These are phyloP conservation scores for Penicillium sclerotigenum DNA, from an alignment of 2,329 filamentous ascomycete species.

Conservation along the genomic window DNA sequence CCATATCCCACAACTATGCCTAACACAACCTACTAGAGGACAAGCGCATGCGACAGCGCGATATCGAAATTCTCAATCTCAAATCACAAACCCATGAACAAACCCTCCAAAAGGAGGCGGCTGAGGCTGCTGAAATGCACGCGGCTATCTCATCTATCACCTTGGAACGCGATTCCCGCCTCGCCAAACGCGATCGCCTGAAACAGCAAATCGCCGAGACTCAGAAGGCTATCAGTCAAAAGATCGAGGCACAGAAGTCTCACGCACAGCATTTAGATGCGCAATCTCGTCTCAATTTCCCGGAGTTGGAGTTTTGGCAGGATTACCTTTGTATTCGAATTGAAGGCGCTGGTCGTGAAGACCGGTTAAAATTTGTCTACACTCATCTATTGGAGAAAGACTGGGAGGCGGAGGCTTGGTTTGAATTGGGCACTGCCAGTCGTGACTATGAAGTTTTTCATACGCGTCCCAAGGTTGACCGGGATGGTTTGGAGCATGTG, in stretches of 20 bases:
- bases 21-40: slow-evolving; percentile 61
- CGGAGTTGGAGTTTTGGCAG: slow-evolving; percentile 95
- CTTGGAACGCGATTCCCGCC: slow-evolving; percentile 54
- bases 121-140: slow-evolving; percentile 63
- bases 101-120: slow-evolving; percentile 56
- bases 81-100: slow-evolving; percentile 56
- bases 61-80: slow-evolving; percentile 71
- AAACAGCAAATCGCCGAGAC: slow-evolving; percentile 54
- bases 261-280: slow-evolving; percentile 70
- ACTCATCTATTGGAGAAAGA: slow-evolving; percentile 81
- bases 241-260: slow-evolving; percentile 45
- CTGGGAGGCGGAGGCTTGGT: slow-evolving; percentile 88
- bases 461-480: slow-evolving; percentile 65
- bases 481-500: slow-evolving; percentile 52
- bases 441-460: slow-evolving; percentile 82
- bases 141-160: slow-evolving; percentile 56
- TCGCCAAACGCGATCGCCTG: slow-evolving; percentile 54
- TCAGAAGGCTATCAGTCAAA: slow-evolving; percentile 46
- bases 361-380: slow-evolving; percentile 86
- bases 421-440: slow-evolving; percentile 78
- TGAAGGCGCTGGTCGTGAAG: slow-evolving; percentile 79
- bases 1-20: neutral
- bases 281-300: slow-evolving; percentile 83
- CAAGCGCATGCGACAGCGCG: slow-evolving; percentile 81
- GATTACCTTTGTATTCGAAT: slow-evolving; percentile 83